Base-by-base conservation (phyloP, 441 rosid genomes). In the Brassica hybrid region DNA sequence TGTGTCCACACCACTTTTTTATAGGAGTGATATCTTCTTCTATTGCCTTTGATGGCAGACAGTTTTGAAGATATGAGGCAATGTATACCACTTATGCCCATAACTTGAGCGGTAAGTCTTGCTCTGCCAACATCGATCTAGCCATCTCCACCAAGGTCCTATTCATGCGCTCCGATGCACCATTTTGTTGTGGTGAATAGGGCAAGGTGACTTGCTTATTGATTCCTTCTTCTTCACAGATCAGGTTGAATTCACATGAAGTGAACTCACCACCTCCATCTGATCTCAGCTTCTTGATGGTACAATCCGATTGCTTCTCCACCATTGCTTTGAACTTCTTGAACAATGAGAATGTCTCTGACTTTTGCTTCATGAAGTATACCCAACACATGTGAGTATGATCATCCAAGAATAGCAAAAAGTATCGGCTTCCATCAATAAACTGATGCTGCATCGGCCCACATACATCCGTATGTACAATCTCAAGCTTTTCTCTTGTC, bases 1-100 rank as follows among this genome's bases (percentile, higher is more conserved):
- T 64, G 50, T 64, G 67, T 14, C 67, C 67, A 64, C 67, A 14
- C 67, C 48, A 34, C 4, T 14, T 64, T 7, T 64, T 14, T 17
- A 64, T 64, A 4, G 67, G 67, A 6, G 67, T 64, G 10, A 64
- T 1, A 8, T 64, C 67, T 4, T 16, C 67, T 36, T 16, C 25
- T n/a, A 12, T 67, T 2, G 36, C 71, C 4, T 12, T 67, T 18
- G 38, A 41, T 5, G 71, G 71, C 13, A 67, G 12, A 18, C 71
- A 11, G 6, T 67, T 67, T 3, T 43, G 57, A 5, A 67, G 1
- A 8, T 67, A 67, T 12, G 71, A 1, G 0, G 56, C 6, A 2
- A 11, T 66, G n/a, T 18, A 19, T 1, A 66, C 11, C 2, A 6
- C 57, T n/a, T 67, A 12, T 12, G 58, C 58, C 58, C 54, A 45